Evolutionary conservation across 202 grass and related monocot genomes (phyloP).

Genomic region (Zoysia matrella): DNA sequence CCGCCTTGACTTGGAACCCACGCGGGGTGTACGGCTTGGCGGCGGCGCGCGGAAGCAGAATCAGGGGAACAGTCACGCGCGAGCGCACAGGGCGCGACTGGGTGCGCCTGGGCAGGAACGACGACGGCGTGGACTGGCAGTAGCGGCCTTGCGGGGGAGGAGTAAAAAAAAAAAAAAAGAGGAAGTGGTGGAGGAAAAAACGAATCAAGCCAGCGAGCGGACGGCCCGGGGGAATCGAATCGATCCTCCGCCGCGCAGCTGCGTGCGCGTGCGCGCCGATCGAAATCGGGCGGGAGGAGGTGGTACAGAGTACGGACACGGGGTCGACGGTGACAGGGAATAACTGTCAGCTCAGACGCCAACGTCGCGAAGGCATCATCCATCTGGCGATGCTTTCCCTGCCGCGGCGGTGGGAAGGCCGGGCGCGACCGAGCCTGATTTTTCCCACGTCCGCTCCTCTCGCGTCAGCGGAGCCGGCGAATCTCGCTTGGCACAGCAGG

Average conservation of each 20-base stretch:
- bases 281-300: slow-evolving; percentile 15
- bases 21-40: background rate
- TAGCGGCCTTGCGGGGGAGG: background rate
- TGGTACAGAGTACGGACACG: background rate
- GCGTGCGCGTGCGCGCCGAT: background rate
- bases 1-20: slow-evolving; percentile 46
- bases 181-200: slow-evolving; percentile 20
- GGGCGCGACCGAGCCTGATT: background rate
- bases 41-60: slow-evolving; percentile 47
- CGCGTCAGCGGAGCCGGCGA: slow-evolving; percentile 21
- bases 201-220: background rate
- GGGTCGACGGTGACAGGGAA: slow-evolving; percentile 1
- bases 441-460: background rate
- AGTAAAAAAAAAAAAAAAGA: background rate
- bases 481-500: background rate
- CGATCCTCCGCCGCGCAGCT: background rate
- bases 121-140: slow-evolving; percentile 32
- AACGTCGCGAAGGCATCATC: background rate
- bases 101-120: background rate
- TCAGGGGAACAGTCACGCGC: slow-evolving; percentile 16
- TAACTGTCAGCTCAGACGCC: slow-evolving; percentile 6
- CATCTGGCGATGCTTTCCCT: slow-evolving; percentile 1
- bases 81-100: slow-evolving; percentile 20
- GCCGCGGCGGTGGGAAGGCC: background rate
- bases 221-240: slow-evolving; percentile 28